Evolutionary conservation across 306 rosid species (phyloP).

Genomic region (Dalbergia cultrata): DNA sequence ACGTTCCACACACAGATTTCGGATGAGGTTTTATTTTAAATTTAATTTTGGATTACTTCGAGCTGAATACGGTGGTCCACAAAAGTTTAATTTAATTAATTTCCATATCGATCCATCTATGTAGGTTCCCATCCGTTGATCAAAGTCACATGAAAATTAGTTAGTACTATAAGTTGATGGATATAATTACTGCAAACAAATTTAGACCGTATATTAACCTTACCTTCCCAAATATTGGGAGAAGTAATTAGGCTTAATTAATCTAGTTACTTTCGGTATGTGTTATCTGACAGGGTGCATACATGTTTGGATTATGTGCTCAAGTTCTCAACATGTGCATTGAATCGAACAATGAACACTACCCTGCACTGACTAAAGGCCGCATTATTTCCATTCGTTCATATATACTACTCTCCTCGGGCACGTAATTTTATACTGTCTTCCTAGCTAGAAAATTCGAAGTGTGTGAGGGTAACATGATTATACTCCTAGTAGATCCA

Average conservation of each 20-base stretch:
- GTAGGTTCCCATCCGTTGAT: background rate
- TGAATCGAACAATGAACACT: conserved; percentile 1
- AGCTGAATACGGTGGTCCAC: conserved; percentile 35
- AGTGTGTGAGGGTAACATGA: background rate
- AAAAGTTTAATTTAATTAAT: background rate
- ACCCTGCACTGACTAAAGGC: conserved; percentile 18
- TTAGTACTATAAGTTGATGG: background rate
- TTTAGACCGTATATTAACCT: background rate
- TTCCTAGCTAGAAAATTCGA: background rate
- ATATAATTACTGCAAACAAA: background rate
- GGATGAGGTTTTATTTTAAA: conserved; percentile 11
- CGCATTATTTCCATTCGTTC: conserved; percentile 13
- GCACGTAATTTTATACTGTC: background rate
- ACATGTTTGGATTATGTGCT: conserved; percentile 9
- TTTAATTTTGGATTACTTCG: background rate
- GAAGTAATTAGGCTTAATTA: conserved; percentile 19
- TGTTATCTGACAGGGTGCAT: background rate
- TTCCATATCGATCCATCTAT: background rate
- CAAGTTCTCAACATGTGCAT: conserved; percentile 25
- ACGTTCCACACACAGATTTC: conserved; percentile 48
- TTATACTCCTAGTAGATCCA: background rate
- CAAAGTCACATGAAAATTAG: conserved; percentile 6
- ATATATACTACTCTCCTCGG: background rate
- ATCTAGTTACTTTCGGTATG: background rate
- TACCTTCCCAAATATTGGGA: conserved; percentile 39